phyloP scores from a whole-genome alignment of 129 eudicot genomes.

The Logfia minima region DNA sequence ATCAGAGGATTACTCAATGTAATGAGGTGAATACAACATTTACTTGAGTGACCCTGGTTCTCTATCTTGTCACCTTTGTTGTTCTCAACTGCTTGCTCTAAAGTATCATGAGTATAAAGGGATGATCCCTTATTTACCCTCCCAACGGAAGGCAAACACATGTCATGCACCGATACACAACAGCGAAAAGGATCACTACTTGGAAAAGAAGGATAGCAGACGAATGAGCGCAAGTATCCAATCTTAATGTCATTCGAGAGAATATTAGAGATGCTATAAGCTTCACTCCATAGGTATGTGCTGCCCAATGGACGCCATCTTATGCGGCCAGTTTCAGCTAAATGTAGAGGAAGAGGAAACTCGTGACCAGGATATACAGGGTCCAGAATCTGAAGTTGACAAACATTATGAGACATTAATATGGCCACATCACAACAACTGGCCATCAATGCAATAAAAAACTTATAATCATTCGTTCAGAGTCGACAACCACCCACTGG shows the following conservation, averaged over 20 bases:
- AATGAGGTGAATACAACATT: constrained; percentile 61
- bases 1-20: constrained; percentile 70
- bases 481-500: too few species aligned
- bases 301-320: constrained; percentile 97
- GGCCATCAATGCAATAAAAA: not conserved
- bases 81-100: constrained; percentile 35
- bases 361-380: constrained; percentile 91
- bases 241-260: constrained; percentile 63
- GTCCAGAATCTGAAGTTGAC: constrained; percentile 67
- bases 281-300: constrained; percentile 94
- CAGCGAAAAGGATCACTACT: constrained; percentile 95
- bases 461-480: not conserved
- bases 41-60: constrained; percentile 44
- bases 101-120: constrained; percentile 24
- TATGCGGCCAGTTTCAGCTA: constrained; percentile 90
- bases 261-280: constrained; percentile 77
- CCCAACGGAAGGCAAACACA: constrained; percentile 58
- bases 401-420: constrained; percentile 12
- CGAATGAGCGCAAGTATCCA: constrained; percentile 74
- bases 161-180: constrained; percentile 73
- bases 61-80: constrained; percentile 29
- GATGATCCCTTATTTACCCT: constrained; percentile 42
- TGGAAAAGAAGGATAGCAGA: constrained; percentile 95
- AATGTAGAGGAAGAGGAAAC: constrained; percentile 97
- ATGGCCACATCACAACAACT: not conserved